Evolutionary conservation across 768 basidiomycete species (phyloP).

Genomic region (Boletales sp.): DNA sequence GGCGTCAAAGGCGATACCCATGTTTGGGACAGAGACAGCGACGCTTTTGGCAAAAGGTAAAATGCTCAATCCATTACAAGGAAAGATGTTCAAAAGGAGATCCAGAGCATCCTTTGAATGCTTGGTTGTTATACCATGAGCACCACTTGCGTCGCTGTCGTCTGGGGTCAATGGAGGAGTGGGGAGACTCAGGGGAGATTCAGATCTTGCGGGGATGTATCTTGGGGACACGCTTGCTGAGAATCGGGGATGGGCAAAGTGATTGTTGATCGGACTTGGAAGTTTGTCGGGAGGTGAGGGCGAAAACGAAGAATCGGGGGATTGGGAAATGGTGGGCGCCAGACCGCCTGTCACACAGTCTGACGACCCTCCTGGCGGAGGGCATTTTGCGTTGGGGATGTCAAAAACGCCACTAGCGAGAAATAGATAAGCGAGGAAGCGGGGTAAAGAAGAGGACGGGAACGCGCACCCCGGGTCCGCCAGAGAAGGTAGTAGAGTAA

Average conservation of each 20-base stretch:
- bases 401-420: constrained; percentile 88
- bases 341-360: constrained; percentile 92
- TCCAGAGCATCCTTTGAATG: constrained; percentile 65
- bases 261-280: constrained; percentile 16
- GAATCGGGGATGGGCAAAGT: constrained; percentile 18
- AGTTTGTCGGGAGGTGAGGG: constrained; percentile 26
- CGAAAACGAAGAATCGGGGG: constrained; percentile 34
- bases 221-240: constrained; percentile 36
- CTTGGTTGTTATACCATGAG: constrained; percentile 40
- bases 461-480: constrained; percentile 80
- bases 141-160: constrained; percentile 44
- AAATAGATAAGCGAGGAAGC: constrained; percentile 5
- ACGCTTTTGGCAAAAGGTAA: constrained; percentile 75
- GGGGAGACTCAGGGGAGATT: constrained; percentile 41
- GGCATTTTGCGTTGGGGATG: constrained; percentile 87
- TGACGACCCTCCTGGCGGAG: constrained; percentile 93
- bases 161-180: constrained; percentile 85
- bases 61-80: constrained; percentile 61
- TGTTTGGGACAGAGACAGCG: constrained; percentile 62
- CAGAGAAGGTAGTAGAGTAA: constrained; percentile 92
- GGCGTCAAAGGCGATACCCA: constrained; percentile 71
- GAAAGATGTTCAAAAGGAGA: constrained; percentile 77
- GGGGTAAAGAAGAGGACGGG: not conserved
- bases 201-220: constrained; percentile 39
- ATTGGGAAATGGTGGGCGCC: constrained; percentile 58